Conservation (phyloP, 73 alveolate genomes). For the Durusdinium trenchii region DNA sequence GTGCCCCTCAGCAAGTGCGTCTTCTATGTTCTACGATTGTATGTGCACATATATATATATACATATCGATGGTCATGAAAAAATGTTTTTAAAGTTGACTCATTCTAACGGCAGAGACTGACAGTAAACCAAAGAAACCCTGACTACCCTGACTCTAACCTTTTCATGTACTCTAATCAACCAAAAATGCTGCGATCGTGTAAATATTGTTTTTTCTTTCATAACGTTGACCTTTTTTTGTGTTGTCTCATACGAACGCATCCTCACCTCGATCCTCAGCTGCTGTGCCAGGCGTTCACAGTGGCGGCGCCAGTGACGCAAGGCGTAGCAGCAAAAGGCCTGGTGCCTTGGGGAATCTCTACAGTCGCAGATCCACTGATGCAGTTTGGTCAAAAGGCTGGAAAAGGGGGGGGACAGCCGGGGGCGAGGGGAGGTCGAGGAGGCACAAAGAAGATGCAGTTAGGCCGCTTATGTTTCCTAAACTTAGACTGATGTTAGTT, state of each 20-base stretch:
- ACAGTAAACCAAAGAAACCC: neutral
- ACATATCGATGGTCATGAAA: neutral
- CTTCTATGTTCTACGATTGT: no score
- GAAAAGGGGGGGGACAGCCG: no score
- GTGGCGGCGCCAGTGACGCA: neutral
- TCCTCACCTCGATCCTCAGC: neutral
- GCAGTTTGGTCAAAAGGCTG: no score
- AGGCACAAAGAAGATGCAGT: no score
- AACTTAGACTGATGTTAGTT: no score
- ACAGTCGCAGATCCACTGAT: neutral
- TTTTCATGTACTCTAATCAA: no score
- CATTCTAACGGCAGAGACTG: neutral
- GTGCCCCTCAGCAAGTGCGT: no score
- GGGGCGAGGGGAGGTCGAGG: no score
- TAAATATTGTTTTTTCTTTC: neutral
- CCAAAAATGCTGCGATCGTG: no score
- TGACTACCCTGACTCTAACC: no score
- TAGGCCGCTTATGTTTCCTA: no score
- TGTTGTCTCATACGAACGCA: no score
- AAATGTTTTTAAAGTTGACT: neutral
- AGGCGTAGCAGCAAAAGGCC: neutral
- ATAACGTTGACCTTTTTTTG: neutral
- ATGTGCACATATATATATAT: neutral
- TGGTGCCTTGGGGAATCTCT: constrained; percentile 8
- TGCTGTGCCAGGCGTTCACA: constrained; percentile 13